Percentiles rank a stretch among this genome's conserved stretches.
Conservation (phyloP, 106 monocot genomes). For the Posidonia australis region DNA sequence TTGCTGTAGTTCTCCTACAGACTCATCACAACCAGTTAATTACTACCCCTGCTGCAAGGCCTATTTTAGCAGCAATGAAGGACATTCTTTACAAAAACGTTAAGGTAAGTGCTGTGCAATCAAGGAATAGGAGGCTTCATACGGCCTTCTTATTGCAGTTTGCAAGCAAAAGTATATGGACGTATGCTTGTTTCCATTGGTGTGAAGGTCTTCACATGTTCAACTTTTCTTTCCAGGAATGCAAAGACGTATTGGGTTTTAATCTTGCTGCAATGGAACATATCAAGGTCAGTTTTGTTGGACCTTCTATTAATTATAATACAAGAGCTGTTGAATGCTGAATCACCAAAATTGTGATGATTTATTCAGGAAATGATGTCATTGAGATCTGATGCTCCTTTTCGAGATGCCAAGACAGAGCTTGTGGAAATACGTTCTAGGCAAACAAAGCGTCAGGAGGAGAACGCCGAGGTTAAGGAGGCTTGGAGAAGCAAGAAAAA, state of each 20-base stretch:
- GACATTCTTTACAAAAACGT: constrained; percentile 51
- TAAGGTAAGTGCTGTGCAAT: constrained; percentile 39
- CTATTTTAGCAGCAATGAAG: constrained; percentile 53
- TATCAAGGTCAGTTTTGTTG: constrained; percentile 48
- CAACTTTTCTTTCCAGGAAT: constrained; percentile 39
- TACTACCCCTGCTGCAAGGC: constrained; percentile 46
- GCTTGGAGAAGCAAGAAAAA: constrained; percentile 58
- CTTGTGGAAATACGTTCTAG: constrained; percentile 62
- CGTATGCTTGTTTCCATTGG: no score
- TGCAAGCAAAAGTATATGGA: no score
- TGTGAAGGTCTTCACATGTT: background rate
- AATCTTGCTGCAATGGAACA: constrained; percentile 89
- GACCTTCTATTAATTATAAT: background rate
- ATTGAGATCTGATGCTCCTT: constrained; percentile 77
- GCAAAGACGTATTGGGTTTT: constrained; percentile 67
- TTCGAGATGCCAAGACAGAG: constrained; percentile 75
- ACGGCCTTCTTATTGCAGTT: no score
- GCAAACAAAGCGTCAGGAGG: constrained; percentile 41
- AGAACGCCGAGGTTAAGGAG: constrained; percentile 16
- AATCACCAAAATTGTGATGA: background rate
- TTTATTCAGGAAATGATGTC: constrained; percentile 60
- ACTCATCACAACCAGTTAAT: constrained; percentile 78
- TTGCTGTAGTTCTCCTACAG: constrained; percentile 61
- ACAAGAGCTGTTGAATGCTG: background rate
- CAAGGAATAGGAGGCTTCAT: no score